Evolutionary conservation across 441 rosid genomes (phyloP).

Genomic region (Populus trichocarpa): DNA sequence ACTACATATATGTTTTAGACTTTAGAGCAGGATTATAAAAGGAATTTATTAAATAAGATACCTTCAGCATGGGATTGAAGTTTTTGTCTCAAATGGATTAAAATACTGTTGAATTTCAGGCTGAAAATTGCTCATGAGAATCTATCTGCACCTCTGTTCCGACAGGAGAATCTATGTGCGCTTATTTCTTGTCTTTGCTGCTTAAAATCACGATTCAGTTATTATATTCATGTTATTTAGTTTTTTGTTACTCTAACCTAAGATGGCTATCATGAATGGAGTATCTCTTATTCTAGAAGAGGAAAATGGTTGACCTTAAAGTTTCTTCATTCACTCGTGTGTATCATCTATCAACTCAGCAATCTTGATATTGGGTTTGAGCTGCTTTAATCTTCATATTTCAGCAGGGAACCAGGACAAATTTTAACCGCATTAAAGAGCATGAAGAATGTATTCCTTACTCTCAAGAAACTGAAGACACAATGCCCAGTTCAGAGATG

Average conservation of each 20-base stretch:
- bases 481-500: conserved; percentile 39
- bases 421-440: conserved; percentile 48
- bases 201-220: neutral
- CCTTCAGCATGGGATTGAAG: neutral
- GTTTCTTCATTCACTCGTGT: neutral
- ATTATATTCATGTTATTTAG: neutral
- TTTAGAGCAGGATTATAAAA: neutral
- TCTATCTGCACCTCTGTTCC: too few species aligned
- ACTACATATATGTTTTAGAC: neutral
- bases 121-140: neutral
- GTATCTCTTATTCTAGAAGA: neutral
- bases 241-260: neutral
- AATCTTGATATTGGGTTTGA: conserved; percentile 2
- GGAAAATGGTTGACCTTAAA: neutral
- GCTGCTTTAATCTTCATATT: conserved; percentile 1
- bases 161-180: neutral
- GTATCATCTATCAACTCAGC: neutral
- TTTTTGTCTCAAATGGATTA: neutral
- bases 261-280: neutral
- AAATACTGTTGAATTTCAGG: neutral
- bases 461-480: conserved; percentile 46
- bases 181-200: neutral
- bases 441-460: conserved; percentile 36
- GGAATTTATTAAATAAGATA: neutral
- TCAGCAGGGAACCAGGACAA: conserved; percentile 58